Evolutionary conservation across 73 alveolate species (phyloP), one percentile per base, ranked within the genome.

Genomic region (Loxodes magnus): DNA sequence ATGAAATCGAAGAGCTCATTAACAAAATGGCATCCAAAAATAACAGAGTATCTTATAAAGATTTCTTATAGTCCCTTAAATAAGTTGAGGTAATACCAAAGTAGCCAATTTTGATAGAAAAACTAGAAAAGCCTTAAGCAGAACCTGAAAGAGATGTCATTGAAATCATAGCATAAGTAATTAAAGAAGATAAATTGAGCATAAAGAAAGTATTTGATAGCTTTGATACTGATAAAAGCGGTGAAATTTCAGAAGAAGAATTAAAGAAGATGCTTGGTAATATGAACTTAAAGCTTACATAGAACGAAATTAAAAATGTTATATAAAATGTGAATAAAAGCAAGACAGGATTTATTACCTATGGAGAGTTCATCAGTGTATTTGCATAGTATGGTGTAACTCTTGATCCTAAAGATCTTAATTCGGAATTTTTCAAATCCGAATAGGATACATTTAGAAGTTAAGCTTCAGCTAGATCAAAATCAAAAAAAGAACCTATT

Each of bases 171-270:
- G 23, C 25, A 15, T 12, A 67, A 48, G 55, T 70, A 38, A 38
- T 51, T 43, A 48, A 12, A 33, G 69, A 50, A 3, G 51, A 26
- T 9, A 56, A 57, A 2, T 26, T 23, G 25, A 71, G 62, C 30
- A 37, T 67, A 0, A 54, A 58, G 4, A 22, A 38, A 16, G 35
- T 53, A 28, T 74, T 58, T 51, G 20, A 46, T n/a, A 71, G 53
- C 27, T 67, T 74, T 39, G 73, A 55, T 24, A 20, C n/a, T n/a
- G 57, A 34, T 21, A 43, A 43, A 3, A 54, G 50, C 24, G 88
- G 61, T 25, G 27, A 39, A 59, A 33, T 74, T n/a, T 43, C 75
- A 3, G 9, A 21, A 5, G 51, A 57, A 16, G 80, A 74, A 22
- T 67, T 74, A 36, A 20, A 19, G 48, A 51, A 9, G 1, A 64